Base-by-base conservation (phyloP, 768 basidiomycete genomes). In the Trametopsis cervina region DNA sequence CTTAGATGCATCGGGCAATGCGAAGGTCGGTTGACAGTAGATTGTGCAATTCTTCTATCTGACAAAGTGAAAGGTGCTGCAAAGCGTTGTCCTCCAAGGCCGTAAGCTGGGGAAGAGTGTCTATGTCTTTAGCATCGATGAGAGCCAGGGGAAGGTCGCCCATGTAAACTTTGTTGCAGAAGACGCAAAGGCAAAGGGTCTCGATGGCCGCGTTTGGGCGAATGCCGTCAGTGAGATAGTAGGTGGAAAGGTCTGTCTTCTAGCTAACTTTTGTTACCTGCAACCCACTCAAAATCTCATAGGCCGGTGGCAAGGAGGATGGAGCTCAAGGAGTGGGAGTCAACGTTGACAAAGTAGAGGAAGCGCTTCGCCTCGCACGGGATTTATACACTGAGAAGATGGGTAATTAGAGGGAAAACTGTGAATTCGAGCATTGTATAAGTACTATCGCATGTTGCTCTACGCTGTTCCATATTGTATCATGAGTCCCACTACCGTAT, bases 231-330 rank as follows among this genome's bases (percentile, higher is more conserved):
- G 77, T 4, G 85, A 85, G 27, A 66, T 93, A 7, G 57, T 98
- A 9, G 93, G 94, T 21, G 96, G 96, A 37, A 98, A 95, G 81
- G 92, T 90, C 57, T 57, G 69, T 2, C n/a, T 29, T 17, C 29
- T 18, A 23, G 38, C 13, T 39, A 21, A 35, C 25, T 9, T 6
- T n/a, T 46, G 42, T 42, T 15, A 10, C 45, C 37, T 45, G 40
- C 17, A 9, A 45, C 23, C 23, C 27, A 46, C 37, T 38, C 33
- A 21, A 13, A 20, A 11, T 18, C 26, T n/a, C 27, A 46, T 48
- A 93, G 90, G 91, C 91, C 44, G 96, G 96, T 46, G 96, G 96
- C 12, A 97, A 94, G 66, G 90, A 90, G 50, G 96, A 98, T 29
- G 76, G 79, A 47, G 86, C 87, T 1, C 91, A 94, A 60, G 96